These are phyloP conservation scores for Saturnispora quitensis DNA, from an alignment of 805 yeast species.

Conservation along the genomic window DNA sequence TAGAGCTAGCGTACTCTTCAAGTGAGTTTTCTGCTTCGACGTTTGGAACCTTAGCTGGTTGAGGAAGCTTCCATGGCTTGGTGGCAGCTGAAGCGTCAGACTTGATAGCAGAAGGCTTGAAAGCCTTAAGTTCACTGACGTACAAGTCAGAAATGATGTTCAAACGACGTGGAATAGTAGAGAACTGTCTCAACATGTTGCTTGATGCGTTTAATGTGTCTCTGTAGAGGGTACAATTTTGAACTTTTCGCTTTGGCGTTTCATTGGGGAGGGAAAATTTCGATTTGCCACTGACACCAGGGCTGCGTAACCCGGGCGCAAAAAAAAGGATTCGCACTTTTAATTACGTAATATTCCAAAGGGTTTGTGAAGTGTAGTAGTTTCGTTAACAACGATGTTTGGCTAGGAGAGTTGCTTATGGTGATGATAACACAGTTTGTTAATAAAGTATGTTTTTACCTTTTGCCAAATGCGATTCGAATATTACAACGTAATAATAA, in stretches of 20 bases:
- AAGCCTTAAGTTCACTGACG: conserved; percentile 76
- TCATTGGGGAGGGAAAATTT: too few relatives aligned
- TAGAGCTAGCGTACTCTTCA: conserved; percentile 55
- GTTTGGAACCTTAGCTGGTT: conserved; percentile 66
- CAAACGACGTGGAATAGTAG: conserved; percentile 21
- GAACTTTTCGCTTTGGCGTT: not conserved
- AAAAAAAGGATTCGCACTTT: not conserved
- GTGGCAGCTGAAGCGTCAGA: conserved; percentile 72
- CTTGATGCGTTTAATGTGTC: not conserved
- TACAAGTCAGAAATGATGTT: conserved; percentile 77
- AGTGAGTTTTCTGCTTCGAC: conserved; percentile 60
- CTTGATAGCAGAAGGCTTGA: conserved; percentile 75
- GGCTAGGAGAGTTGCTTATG: too few relatives aligned
- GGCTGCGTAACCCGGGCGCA: conserved; percentile 1
- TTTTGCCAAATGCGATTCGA: too few relatives aligned
- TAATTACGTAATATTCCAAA: not conserved
- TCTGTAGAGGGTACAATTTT: not conserved
- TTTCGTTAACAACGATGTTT: too few relatives aligned
- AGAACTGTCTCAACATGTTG: conserved; percentile 19
- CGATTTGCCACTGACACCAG: not conserved
- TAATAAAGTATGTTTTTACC: too few relatives aligned
- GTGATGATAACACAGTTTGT: too few relatives aligned
- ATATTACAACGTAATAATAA: not conserved
- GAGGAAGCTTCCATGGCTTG: conserved; percentile 75
- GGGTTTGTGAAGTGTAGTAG: too few relatives aligned